phyloP scores from a whole-genome alignment of 2,329 filamentous ascomycete species.

The Colletotrichum sp. region DNA sequence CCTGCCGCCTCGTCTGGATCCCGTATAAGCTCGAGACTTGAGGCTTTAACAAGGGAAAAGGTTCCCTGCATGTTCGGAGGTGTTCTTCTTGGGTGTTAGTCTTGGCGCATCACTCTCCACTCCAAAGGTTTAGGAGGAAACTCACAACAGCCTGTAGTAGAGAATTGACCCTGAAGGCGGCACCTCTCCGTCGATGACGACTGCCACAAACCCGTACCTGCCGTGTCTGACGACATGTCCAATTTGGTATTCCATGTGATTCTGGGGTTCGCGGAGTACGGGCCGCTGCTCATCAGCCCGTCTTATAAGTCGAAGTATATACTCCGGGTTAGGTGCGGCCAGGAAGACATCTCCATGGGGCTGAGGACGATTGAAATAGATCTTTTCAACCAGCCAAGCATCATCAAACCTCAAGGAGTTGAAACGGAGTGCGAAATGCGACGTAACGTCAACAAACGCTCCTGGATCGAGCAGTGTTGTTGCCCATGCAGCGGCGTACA shows the following conservation, averaged over 20 bases:
- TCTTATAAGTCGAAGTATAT: conserved; percentile 40
- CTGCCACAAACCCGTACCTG: conserved; percentile 78
- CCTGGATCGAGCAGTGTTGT: conserved; percentile 53
- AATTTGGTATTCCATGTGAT: conserved; percentile 59
- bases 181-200: conserved; percentile 78
- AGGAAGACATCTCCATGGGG: conserved; percentile 7
- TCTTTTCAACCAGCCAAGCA: conserved; percentile 69
- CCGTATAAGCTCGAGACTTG: conserved; percentile 16
- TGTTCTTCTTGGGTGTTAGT: background rate
- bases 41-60: conserved; percentile 17
- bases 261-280: conserved; percentile 33
- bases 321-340: conserved; percentile 4
- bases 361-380: conserved; percentile 1
- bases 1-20: conserved; percentile 1
- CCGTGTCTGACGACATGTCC: conserved; percentile 87
- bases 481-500: conserved; percentile 79
- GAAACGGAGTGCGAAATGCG: conserved; percentile 48
- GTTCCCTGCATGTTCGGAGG: conserved; percentile 17
- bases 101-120: background rate
- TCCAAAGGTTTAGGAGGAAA: background rate
- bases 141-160: conserved; percentile 3
- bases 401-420: conserved; percentile 61
- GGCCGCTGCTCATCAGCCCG: conserved; percentile 50
- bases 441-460: conserved; percentile 18
- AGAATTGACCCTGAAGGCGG: background rate